phyloP scores from a whole-genome alignment of 2,329 filamentous ascomycete species.

The Aureobasidium namibiae region DNA sequence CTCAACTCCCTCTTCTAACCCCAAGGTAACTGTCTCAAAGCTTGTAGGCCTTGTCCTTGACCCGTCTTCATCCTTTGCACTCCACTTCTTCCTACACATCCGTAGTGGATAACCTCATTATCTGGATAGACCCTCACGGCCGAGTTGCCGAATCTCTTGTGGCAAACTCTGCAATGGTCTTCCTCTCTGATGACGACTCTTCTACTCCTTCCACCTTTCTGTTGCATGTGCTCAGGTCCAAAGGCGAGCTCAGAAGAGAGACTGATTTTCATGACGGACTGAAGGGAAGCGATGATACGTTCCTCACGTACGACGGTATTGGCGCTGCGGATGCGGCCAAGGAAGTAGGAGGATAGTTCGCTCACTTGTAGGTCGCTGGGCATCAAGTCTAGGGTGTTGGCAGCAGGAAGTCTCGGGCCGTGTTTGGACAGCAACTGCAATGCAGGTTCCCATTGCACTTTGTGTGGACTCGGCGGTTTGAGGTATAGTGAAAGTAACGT shows the following conservation, averaged over 20 bases:
- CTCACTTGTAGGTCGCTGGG: conserved; percentile 69
- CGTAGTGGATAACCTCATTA: conserved; percentile 41
- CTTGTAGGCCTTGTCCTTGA: conserved; percentile 13
- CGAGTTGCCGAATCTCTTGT: conserved; percentile 84
- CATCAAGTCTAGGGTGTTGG: conserved; percentile 77
- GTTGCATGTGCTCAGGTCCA: conserved; percentile 53
- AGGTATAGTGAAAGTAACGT: conserved; percentile 85
- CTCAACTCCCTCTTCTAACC: neutral
- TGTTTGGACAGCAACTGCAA: conserved; percentile 84
- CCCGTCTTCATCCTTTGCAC: conserved; percentile 12
- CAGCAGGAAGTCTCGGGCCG: conserved; percentile 80
- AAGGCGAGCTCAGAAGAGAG: conserved; percentile 66
- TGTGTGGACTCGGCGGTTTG: conserved; percentile 63
- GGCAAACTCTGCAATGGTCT: conserved; percentile 81
- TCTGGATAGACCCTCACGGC: conserved; percentile 86
- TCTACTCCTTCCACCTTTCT: conserved; percentile 48
- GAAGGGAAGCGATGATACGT: conserved; percentile 65
- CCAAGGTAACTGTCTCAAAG: conserved; percentile 14
- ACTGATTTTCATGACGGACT: conserved; percentile 70
- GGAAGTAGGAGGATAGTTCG: conserved; percentile 84
- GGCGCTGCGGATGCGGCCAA: conserved; percentile 76
- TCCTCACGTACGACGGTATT: conserved; percentile 76
- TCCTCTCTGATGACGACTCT: conserved; percentile 82
- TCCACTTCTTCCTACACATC: conserved; percentile 30
- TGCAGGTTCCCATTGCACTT: conserved; percentile 59